phyloP scores from a whole-genome alignment of 768 basidiomycete genomes.

The Tylopilus balloui region DNA sequence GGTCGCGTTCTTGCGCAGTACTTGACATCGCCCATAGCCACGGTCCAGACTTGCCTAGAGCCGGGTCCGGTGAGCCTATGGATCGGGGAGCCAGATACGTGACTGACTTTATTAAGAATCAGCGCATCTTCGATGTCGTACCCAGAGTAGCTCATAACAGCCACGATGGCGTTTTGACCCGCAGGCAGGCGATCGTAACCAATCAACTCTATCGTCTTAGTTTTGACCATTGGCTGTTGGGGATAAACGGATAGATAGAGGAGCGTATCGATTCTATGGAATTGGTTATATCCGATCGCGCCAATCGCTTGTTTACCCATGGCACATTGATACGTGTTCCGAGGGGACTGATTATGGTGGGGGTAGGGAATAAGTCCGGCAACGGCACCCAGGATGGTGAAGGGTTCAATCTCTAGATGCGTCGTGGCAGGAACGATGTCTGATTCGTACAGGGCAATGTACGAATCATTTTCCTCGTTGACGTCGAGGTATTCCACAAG shows the following conservation, averaged over 20 bases:
- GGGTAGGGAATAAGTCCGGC: slow-evolving; percentile 99
- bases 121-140: slow-evolving; percentile 99
- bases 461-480: slow-evolving; percentile 98
- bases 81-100: slow-evolving; percentile 5
- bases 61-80: slow-evolving; percentile 1
- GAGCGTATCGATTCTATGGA: slow-evolving; percentile 95
- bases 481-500: slow-evolving; percentile 98
- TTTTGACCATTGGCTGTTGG: slow-evolving; percentile 99
- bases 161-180: slow-evolving; percentile 96
- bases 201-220: slow-evolving; percentile 94
- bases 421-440: slow-evolving; percentile 81
- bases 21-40: slow-evolving; percentile 97
- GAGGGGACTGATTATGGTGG: slow-evolving; percentile 98
- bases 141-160: slow-evolving; percentile 98
- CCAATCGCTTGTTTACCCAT: slow-evolving; percentile 99
- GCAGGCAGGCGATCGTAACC: slow-evolving; percentile 97
- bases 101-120: slow-evolving; percentile 81
- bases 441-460: slow-evolving; percentile 90
- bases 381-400: slow-evolving; percentile 95
- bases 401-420: slow-evolving; percentile 97
- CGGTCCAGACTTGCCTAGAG: slow-evolving; percentile 88
- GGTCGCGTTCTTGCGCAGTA: slow-evolving; percentile 91
- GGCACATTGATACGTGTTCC: slow-evolving; percentile 99
- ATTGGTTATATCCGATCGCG: slow-evolving; percentile 96
- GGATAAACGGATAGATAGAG: slow-evolving; percentile 98